These are phyloP conservation scores for Candida smagusa DNA, from an alignment of 1,139 yeast species.

Conservation along the genomic window DNA sequence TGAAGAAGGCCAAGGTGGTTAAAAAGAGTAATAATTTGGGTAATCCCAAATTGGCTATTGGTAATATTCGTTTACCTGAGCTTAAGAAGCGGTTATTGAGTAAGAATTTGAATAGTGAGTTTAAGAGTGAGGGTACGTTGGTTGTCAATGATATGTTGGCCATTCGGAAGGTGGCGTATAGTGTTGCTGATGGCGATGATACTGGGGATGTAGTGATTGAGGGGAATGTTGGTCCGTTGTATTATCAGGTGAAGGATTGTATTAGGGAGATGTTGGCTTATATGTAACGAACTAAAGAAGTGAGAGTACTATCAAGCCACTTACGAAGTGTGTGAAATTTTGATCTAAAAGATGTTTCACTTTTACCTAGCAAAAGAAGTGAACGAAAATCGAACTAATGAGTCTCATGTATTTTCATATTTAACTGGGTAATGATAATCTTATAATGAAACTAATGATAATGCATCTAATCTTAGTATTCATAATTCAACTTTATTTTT, in stretches of 20 bases:
- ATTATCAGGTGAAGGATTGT: conserved; percentile 73
- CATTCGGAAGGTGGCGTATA: conserved; percentile 62
- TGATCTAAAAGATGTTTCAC: no score
- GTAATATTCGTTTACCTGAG: conserved; percentile 84
- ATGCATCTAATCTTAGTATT: no score
- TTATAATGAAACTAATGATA: no score
- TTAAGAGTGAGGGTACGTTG: conserved; percentile 88
- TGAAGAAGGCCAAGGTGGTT: conserved; percentile 24
- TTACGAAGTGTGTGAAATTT: no score
- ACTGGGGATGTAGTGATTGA: conserved; percentile 85
- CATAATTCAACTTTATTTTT: no score
- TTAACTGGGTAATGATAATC: no score
- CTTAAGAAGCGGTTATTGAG: conserved; percentile 60
- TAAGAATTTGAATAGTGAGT: conserved; percentile 72
- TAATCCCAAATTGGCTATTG: conserved; percentile 63
- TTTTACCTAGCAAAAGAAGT: no score
- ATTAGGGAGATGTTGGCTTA: conserved; percentile 81
- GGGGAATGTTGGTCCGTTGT: conserved; percentile 73
- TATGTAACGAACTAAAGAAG: conserved; percentile 33
- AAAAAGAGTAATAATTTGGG: conserved; percentile 7
- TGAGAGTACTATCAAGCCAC: no score
- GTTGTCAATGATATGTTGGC: conserved; percentile 80
- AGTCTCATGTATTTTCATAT: no score
- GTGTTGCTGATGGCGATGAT: conserved; percentile 38
- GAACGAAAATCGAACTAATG: no score